Conservation (phyloP, 352 stramenopile genomes). For the Blastocystis sp. region DNA sequence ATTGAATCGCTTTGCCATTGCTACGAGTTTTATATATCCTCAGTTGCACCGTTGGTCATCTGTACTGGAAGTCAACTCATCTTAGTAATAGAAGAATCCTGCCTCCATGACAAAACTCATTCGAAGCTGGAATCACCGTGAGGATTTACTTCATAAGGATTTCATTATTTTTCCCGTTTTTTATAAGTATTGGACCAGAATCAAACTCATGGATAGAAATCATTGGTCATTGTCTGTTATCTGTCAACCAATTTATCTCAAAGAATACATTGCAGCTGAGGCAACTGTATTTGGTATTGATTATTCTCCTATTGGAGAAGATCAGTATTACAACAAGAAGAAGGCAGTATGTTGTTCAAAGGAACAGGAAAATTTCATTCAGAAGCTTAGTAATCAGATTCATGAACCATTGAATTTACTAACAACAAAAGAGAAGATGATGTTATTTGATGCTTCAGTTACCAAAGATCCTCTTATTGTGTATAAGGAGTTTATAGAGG, state of each 20-base stretch:
- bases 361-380: neutral
- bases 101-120: neutral
- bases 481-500: neutral
- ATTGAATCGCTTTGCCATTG: slow-evolving; percentile 13
- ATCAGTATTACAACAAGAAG: neutral
- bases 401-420: neutral
- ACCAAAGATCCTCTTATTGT: neutral
- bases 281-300: neutral
- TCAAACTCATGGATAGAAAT: neutral
- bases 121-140: neutral
- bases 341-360: neutral
- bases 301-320: neutral
- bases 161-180: slow-evolving; percentile 6
- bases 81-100: neutral
- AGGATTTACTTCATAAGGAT: slow-evolving; percentile 7
- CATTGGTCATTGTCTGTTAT: slow-evolving; percentile 13
- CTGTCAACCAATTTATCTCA: neutral
- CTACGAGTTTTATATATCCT: slow-evolving; percentile 27
- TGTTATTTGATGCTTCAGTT: neutral
- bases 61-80: neutral
- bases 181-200: neutral
- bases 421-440: neutral
- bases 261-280: slow-evolving; percentile 5
- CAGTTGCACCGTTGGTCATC: neutral
- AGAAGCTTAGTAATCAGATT: neutral